Evolutionary conservation across 148 eudicot genomes (phyloP).

Genomic region (Cornus controversa): DNA sequence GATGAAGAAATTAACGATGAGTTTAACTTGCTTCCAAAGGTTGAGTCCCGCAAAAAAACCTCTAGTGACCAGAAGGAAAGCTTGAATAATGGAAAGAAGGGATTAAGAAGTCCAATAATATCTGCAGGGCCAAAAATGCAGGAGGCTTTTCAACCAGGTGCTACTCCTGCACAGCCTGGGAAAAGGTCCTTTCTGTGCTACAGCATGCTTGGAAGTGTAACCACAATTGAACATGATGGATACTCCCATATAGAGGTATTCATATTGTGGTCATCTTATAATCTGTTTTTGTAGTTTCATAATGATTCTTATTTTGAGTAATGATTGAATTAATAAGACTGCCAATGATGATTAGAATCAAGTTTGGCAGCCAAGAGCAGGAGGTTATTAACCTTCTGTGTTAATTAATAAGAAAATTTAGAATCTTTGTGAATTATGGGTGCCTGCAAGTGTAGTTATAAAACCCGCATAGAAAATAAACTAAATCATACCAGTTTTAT

Average conservation of each 20-base stretch:
- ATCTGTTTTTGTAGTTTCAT: not conserved
- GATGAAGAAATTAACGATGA: conserved; percentile 52
- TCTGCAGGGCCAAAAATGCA: conserved; percentile 55
- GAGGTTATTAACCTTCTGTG: not conserved
- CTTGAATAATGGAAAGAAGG: conserved; percentile 33
- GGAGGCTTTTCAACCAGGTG: conserved; percentile 92
- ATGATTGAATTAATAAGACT: not conserved
- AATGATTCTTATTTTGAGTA: not conserved
- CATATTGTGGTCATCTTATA: conserved; percentile 1
- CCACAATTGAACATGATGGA: conserved; percentile 83
- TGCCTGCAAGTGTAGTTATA: not conserved
- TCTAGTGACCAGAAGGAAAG: conserved; percentile 46
- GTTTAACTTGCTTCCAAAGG: conserved; percentile 35
- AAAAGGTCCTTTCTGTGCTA: conserved; percentile 82
- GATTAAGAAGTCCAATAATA: conserved; percentile 17
- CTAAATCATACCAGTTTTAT: not conserved
- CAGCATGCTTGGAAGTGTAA: conserved; percentile 89
- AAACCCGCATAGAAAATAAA: not conserved
- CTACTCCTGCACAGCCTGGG: conserved; percentile 83
- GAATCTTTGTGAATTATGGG: not conserved
- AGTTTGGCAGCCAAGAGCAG: not conserved
- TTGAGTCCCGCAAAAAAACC: conserved; percentile 49
- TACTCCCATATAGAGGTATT: conserved; percentile 92
- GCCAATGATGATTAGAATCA: not conserved
- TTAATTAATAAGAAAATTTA: not conserved